Evolutionary conservation across 176 grass and related monocot species (phyloP).

Genomic region (Tillandsia fasciculata): DNA sequence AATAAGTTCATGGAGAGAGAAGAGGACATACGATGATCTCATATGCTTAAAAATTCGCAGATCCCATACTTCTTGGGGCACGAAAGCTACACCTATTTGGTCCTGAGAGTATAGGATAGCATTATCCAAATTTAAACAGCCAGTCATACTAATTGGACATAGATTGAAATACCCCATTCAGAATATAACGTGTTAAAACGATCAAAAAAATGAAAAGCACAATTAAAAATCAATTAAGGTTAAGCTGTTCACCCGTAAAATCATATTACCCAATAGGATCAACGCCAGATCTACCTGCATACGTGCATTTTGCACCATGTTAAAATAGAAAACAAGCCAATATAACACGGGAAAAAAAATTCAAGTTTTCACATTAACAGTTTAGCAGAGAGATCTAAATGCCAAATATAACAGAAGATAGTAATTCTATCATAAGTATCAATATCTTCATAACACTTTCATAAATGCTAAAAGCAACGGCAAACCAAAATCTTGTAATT

Average conservation of each 20-base stretch:
- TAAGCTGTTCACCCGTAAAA: conserved; percentile 43
- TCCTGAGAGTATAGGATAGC: conserved; percentile 51
- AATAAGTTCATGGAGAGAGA: neutral
- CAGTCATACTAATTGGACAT: too few species aligned
- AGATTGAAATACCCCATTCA: too few species aligned
- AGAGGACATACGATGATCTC: conserved; percentile 39
- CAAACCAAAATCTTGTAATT: too few species aligned
- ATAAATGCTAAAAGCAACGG: too few species aligned
- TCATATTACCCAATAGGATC: conserved; percentile 64
- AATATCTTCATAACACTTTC: too few species aligned
- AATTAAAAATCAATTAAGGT: neutral
- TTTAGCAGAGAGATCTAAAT: neutral
- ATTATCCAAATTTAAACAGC: neutral
- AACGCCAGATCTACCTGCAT: conserved; percentile 62
- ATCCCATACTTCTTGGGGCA: conserved; percentile 83
- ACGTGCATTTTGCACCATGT: conserved; percentile 15
- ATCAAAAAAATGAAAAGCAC: too few species aligned
- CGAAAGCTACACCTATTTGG: conserved; percentile 53
- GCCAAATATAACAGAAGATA: neutral
- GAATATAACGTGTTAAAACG: too few species aligned
- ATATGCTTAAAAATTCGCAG: conserved; percentile 79
- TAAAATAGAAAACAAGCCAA: conserved; percentile 4
- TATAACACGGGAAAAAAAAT: neutral
- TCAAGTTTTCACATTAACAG: neutral
- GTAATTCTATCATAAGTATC: neutral